These are phyloP conservation scores for Sabuloglossum arenarium DNA, from an alignment of 495 filamentous ascomycete species.

Conservation along the genomic window DNA sequence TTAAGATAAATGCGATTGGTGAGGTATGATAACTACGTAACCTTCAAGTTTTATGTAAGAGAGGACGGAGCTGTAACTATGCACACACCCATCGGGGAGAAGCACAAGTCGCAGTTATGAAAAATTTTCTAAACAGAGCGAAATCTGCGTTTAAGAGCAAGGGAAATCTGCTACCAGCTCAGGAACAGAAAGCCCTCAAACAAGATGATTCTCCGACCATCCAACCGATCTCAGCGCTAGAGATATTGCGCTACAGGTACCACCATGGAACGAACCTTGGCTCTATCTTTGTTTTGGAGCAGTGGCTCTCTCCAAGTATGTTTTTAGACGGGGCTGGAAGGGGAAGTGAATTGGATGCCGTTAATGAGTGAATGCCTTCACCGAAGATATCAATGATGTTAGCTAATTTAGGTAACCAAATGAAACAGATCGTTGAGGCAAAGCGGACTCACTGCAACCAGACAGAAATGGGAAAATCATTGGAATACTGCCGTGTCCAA, in stretches of 20 bases:
- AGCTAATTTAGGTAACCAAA: neutral
- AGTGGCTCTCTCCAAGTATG: conserved; percentile 26
- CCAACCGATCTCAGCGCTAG: conserved; percentile 17
- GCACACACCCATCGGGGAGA: too few relatives aligned
- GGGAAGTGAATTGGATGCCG: conserved; percentile 26
- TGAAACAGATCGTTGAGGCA: conserved; percentile 17
- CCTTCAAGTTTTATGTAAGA: too few relatives aligned
- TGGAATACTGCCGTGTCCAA: conserved; percentile 26
- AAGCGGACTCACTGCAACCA: conserved; percentile 24
- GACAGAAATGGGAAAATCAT: conserved; percentile 26
- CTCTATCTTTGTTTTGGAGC: conserved; percentile 32
- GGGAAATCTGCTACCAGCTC: neutral
- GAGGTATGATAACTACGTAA: too few relatives aligned
- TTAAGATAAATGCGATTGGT: too few relatives aligned
- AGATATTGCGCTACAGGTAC: conserved; percentile 31
- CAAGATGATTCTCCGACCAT: conserved; percentile 12
- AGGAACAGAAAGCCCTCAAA: conserved; percentile 11
- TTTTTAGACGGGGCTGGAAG: conserved; percentile 17
- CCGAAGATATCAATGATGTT: neutral
- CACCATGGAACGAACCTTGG: conserved; percentile 36
- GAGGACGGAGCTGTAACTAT: too few relatives aligned
- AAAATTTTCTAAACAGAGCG: neutral
- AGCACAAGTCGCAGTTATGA: too few relatives aligned
- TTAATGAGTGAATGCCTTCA: conserved; percentile 12
- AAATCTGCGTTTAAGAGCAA: neutral